Base-by-base conservation (phyloP, 2,329 filamentous ascomycete genomes). In the Fusarium lyarnte region DNA sequence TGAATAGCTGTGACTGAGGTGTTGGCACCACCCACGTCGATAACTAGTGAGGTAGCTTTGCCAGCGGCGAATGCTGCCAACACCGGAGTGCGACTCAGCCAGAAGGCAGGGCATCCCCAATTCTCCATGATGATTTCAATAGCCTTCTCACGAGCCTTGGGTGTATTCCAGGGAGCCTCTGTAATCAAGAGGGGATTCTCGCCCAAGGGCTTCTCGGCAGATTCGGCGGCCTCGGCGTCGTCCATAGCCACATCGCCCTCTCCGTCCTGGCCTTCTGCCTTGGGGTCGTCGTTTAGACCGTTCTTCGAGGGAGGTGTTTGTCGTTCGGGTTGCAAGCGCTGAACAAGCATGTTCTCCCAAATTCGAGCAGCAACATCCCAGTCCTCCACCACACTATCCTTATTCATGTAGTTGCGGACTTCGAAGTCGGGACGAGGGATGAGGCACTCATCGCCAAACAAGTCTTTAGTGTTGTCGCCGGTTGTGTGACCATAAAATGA, bases 41-140 rank as follows among this genome's bases (percentile, higher is more conserved):
- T 88, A 46, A 99, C 94, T 46, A 99, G 89, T 11, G 95, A 95
- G 8, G 94, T 97, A 1, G 95, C 92, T 83, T 98, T 98, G 72
- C 96, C 96, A 21, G 94, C 92, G 23, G 94, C 94, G 80, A 98
- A 98, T 25, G 95, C 93, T 60, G 95, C 91, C 80, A 98, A 88
- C 46, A 98, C 95, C 31, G 95, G 94, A 58, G 91, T 97, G 78
- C 94, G 91, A 71, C 94, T 94, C 69, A 98, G 86, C 88, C 95
- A 99, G 82, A 98, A 98, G 9, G 96, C 96, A 23, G 96, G 96
- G 62, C 92, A 93, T 33, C 94, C 95, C 94, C 96, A 99, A 79
- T 91, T 93, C 86, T 99, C 96, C 92, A 99, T 98, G 66, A 94
- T 94, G 71, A 98, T 91, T 84, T 99, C 96, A 78, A 98, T 95